These are phyloP conservation scores for Xylaria sp. DNA, from an alignment of 2,329 filamentous ascomycete species.

Conservation along the genomic window DNA sequence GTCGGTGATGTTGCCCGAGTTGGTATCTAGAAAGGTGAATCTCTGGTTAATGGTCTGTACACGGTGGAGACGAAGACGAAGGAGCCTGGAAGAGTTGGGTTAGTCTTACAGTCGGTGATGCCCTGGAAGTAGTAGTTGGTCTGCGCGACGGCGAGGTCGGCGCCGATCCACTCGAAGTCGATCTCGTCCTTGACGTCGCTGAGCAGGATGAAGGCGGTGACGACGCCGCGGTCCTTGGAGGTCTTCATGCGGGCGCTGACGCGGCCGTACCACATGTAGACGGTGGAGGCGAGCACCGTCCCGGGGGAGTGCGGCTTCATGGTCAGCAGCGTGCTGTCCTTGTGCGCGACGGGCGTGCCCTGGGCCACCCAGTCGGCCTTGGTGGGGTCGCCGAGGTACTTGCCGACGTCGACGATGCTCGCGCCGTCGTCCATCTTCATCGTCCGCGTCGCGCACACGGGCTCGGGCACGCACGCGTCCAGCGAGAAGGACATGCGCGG, in stretches of 20 bases:
- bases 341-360: conserved; percentile 70
- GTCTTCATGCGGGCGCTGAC: conserved; percentile 85
- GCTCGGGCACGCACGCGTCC: conserved; percentile 82
- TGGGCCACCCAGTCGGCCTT: conserved; percentile 87
- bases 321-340: conserved; percentile 77
- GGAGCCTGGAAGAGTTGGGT: neutral
- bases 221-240: conserved; percentile 80
- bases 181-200: conserved; percentile 98
- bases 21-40: conserved; percentile 68
- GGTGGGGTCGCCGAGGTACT: conserved; percentile 83
- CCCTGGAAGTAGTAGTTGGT: conserved; percentile 98
- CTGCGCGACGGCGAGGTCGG: conserved; percentile 75
- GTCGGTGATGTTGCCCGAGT: conserved; percentile 69
- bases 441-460: conserved; percentile 74
- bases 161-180: conserved; percentile 92
- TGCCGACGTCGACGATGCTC: conserved; percentile 68
- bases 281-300: conserved; percentile 79
- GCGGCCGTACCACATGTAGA: conserved; percentile 97
- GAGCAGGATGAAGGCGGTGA: conserved; percentile 96
- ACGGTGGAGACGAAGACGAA: neutral
- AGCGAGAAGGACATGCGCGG: conserved; percentile 80
- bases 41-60: too few relatives aligned
- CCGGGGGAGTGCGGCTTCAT: conserved; percentile 87
- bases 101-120: conserved; percentile 77
- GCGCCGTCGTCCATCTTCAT: conserved; percentile 76